Base-by-base conservation (phyloP, 2,329 filamentous ascomycete species). In the Paecilomyces dactylethromorphus region DNA sequence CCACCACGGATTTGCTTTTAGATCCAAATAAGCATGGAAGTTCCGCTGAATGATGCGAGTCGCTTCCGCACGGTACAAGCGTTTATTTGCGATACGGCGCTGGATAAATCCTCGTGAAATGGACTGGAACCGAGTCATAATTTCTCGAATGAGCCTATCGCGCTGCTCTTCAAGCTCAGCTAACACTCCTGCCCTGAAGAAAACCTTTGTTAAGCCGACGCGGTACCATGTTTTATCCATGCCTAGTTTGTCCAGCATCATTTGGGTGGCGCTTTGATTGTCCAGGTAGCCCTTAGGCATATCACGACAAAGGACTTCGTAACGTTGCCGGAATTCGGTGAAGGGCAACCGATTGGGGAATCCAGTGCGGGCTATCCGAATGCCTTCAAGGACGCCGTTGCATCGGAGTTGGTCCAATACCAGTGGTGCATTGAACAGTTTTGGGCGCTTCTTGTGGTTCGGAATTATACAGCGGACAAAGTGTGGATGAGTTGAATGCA, bases 381-480 rank as follows among this genome's bases (percentile, higher is more conserved):
- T 99, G 62, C 94, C 94, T 77, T 99, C 94, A n/a, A 99, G 82
- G 2, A 99, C 94, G 89, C 94, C 94, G 72, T 99, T 99, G 77
- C 94, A 99, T 56, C 94, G 87, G n/a, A 99, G 80, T 73, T 99
- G 95, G 69, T 99, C 94, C 5, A 99, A 82, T 1, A 99, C 95
- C n/a, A 99, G 84, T 2, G 92, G 85, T 2, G 90, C 91, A 69
- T 89, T 90, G 74, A 97, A 91, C 70, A 92, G 89, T 75, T 99
- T 99, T 0, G 94, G 91, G 24, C 88, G 85, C 76, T 99, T 99
- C 76, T 96, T 97, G 80, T 99, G 94, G 70, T 99, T 99, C 3
- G 94, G 95, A 60, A 99, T 82, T 62, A 99, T 99, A 71, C 94
- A 99, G 53, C 94, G 90, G 31, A 99, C 94, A 71, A 99, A 99